A percentile compares a stretch with the other conserved stretches of the same genome.
These are phyloP conservation scores for Teratosphaeria destructans DNA, from an alignment of 2,329 filamentous ascomycete genomes.

Conservation along the genomic window DNA sequence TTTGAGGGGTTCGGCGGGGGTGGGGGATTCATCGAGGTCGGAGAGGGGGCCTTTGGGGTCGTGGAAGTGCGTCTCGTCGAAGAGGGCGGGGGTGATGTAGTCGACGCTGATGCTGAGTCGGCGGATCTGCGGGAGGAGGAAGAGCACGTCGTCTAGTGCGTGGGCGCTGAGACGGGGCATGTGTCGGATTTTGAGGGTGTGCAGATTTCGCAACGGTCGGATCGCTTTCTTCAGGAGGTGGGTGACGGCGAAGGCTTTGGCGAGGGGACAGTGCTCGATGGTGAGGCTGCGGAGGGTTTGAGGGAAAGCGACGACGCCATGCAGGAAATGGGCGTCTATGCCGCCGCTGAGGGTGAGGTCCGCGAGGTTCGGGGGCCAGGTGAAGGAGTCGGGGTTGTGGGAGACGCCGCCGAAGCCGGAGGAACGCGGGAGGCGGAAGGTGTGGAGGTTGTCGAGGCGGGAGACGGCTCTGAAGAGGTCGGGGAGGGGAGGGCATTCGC, in stretches of 20 bases:
- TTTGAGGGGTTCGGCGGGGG: neutral
- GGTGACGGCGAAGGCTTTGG: conserved; percentile 27
- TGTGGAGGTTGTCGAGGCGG: conserved; percentile 34
- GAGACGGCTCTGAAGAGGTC: conserved; percentile 41
- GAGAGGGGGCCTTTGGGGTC: neutral
- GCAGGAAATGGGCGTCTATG: conserved; percentile 33
- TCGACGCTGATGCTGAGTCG: conserved; percentile 35
- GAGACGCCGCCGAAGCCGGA: conserved; percentile 18
- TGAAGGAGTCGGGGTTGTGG: conserved; percentile 5
- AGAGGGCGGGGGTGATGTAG: conserved; percentile 34
- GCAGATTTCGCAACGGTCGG: conserved; percentile 21
- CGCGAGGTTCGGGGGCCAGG: conserved; percentile 35
- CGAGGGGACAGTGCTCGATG: conserved; percentile 34
- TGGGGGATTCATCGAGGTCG: neutral
- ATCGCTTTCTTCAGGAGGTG: conserved; percentile 27
- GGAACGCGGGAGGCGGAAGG: conserved; percentile 31
- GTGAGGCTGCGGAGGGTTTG: conserved; percentile 26
- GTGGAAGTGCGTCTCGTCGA: conserved; percentile 21
- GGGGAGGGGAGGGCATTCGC: conserved; percentile 39
- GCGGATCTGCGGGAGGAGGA: conserved; percentile 30
- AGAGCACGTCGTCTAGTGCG: conserved; percentile 31
- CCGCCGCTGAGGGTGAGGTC: conserved; percentile 35
- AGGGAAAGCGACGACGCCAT: conserved; percentile 24
- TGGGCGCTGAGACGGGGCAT: conserved; percentile 30
- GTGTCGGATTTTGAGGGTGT: conserved; percentile 29